phyloP scores from a whole-genome alignment of 345 rosid genomes.

The Lepidium didymum region DNA sequence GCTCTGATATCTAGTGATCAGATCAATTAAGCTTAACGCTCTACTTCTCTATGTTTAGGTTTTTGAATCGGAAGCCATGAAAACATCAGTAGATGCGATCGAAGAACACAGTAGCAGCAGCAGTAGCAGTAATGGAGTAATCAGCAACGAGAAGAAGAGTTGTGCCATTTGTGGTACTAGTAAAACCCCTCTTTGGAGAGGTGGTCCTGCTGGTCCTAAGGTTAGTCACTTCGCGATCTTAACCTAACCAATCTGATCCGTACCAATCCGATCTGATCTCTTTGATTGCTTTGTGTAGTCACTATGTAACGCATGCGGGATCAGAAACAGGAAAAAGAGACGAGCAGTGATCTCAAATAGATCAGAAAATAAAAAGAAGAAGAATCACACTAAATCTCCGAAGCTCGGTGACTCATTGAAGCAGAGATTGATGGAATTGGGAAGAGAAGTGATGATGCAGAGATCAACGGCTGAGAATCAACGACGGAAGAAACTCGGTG shows the following conservation, averaged over 20 bases:
- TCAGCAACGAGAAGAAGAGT: slow-evolving; percentile 30
- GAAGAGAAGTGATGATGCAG: slow-evolving; percentile 56
- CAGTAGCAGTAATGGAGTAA: slow-evolving; percentile 5
- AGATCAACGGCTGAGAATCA: slow-evolving; percentile 52
- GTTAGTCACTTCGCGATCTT: slow-evolving; percentile 21
- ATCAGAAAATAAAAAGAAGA: slow-evolving; percentile 44
- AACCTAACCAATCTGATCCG: neutral
- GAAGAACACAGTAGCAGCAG: slow-evolving; percentile 27
- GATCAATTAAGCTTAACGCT: neutral
- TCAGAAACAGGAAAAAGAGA: slow-evolving; percentile 87
- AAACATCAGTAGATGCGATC: slow-evolving; percentile 15
- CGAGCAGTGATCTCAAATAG: slow-evolving; percentile 46
- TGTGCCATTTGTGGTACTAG: slow-evolving; percentile 72
- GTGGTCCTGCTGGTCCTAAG: slow-evolving; percentile 89
- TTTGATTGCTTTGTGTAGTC: slow-evolving; percentile 43
- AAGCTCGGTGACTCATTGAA: slow-evolving; percentile 53
- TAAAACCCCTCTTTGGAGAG: slow-evolving; percentile 81
- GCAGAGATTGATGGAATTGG: slow-evolving; percentile 54
- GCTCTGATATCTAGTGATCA: neutral
- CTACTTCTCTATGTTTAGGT: slow-evolving; percentile 12
- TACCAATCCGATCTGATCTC: neutral
- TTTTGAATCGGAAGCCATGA: slow-evolving; percentile 26
- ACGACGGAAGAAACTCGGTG: slow-evolving; percentile 57
- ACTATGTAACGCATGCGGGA: slow-evolving; percentile 94
- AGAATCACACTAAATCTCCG: neutral